Conservation (phyloP, 1,139 yeast genomes). For the Geotrichum macrosporum region DNA sequence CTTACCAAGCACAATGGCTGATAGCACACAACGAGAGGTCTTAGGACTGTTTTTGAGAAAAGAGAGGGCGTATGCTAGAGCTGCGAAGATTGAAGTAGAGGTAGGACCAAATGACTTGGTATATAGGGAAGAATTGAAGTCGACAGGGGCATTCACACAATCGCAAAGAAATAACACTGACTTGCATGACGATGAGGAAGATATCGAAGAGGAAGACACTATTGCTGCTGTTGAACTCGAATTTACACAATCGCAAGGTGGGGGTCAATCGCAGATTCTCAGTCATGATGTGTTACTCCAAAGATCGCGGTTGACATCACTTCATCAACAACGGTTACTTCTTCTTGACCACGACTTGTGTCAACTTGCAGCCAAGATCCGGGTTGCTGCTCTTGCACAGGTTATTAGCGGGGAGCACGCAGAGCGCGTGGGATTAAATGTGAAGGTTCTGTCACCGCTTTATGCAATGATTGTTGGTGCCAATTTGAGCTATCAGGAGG, state of each 20-base stretch:
- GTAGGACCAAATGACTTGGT: conserved; percentile 17
- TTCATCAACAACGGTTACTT: conserved; percentile 12
- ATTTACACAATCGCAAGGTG: conserved; percentile 8
- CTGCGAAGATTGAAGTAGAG: conserved; percentile 20
- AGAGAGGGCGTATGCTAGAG: conserved; percentile 24
- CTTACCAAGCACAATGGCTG: conserved; percentile 18
- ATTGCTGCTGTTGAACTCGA: conserved; percentile 4
- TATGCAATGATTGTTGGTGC: conserved; percentile 18
- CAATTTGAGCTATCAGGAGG: conserved; percentile 10
- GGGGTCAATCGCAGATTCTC: conserved; percentile 12
- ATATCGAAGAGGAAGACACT: conserved; percentile 19
- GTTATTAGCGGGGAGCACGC: conserved; percentile 24
- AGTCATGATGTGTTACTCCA: conserved; percentile 13
- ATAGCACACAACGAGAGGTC: conserved; percentile 20
- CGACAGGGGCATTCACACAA: not conserved
- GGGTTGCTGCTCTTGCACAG: conserved; percentile 27
- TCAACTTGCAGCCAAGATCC: conserved; percentile 27
- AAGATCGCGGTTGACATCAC: conserved; percentile 11
- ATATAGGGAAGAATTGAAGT: conserved; percentile 9
- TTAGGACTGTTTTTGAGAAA: conserved; percentile 27
- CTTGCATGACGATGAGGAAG: not conserved
- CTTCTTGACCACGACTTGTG: conserved; percentile 22
- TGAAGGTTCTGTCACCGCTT: conserved; percentile 28
- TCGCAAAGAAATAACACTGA: conserved; percentile 4
- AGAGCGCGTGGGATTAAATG: conserved; percentile 25